These are phyloP conservation scores for Wallacemonas rigidus DNA, from an alignment of 208 protist species.

Conservation along the genomic window DNA sequence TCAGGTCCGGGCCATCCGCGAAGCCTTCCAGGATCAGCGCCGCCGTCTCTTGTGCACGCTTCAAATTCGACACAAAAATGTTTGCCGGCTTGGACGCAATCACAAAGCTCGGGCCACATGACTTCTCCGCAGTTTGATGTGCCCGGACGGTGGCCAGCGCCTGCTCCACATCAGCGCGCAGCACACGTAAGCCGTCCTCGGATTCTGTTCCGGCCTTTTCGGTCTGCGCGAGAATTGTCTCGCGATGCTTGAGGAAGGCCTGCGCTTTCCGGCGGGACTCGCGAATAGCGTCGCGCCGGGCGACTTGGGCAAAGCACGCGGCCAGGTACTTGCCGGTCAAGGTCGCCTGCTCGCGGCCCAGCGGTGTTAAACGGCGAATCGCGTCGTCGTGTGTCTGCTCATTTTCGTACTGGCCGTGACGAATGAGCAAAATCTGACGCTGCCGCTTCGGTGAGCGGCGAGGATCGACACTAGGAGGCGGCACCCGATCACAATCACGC, in stretches of 20 bases:
- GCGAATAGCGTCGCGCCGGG: background rate
- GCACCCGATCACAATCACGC: slow-evolving; percentile 14
- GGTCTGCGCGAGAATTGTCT: background rate
- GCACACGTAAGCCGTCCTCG: slow-evolving; percentile 11
- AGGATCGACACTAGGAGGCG: slow-evolving; percentile 11
- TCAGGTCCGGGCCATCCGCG: slow-evolving; percentile 17
- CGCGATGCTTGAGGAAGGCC: background rate
- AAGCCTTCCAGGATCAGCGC: slow-evolving; percentile 52
- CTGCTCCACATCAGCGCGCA: slow-evolving; percentile 21
- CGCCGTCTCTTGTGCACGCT: slow-evolving; percentile 64
- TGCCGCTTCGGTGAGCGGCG: slow-evolving; percentile 1
- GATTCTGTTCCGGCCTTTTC: slow-evolving; percentile 18
- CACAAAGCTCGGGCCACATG: slow-evolving; percentile 26
- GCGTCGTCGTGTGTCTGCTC: slow-evolving; percentile 39
- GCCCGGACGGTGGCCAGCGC: slow-evolving; percentile 10
- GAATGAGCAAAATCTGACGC: slow-evolving; percentile 77
- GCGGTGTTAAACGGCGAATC: slow-evolving; percentile 42
- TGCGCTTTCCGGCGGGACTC: background rate
- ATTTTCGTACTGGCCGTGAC: slow-evolving; percentile 85
- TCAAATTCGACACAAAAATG: slow-evolving; percentile 66
- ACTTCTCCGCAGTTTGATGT: slow-evolving; percentile 15
- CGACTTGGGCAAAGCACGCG: slow-evolving; percentile 28
- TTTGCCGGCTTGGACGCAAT: slow-evolving; percentile 28
- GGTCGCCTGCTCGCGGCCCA: slow-evolving; percentile 64
- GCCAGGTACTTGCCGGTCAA: slow-evolving; percentile 59